Base-by-base conservation (phyloP, 192 early-diverging fungal species). In the Umbelopsis sp. region DNA sequence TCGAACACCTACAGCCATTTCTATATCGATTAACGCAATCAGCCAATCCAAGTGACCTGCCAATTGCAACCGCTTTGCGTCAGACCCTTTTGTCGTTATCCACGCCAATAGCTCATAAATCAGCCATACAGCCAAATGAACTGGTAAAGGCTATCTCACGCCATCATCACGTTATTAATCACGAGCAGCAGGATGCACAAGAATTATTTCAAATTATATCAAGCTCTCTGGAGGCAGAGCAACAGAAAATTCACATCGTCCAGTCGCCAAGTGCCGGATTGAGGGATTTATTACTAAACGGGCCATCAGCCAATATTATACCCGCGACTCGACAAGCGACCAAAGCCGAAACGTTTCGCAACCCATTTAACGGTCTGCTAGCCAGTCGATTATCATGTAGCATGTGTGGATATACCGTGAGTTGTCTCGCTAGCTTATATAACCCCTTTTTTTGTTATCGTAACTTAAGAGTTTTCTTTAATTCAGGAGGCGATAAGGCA, bases 181-280 rank as follows among this genome's bases (percentile, higher is more conserved):
- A 85, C 58, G 90, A 90, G 70, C 91, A 92, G 67, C 88, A 96
- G 81, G 95, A 97, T 72, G 95, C 95, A 9, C 93, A 97, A 75
- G 95, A 97, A 74, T 84, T 94, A n/a, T 90, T 95, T 65, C 90
- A 94, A 71, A 82, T 93, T 0, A 86, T 97, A 1, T 92, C 91
- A 12, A 87, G 86, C 27, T 84, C 87, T 23, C 70, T 95, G 6
- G 86, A 88, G 13, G 78, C 83, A 10, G 92, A 97, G 73, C 55
- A 61, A 16, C 55, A 61, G 18, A 25, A 61, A 12, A 61, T 30
- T 18, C n/a, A 7, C 16, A 61, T 37, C 12, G 3, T 6, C 2
- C 55, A 27, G 6, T 61, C 55, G 2, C 33, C 55, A 35, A 61
- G 33, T 61, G 55, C 55, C 11, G 55, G 55, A 11, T 25, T 61